Evolutionary conservation across 805 yeast species (phyloP).

Genomic region (Lachancea lanzarotensis): DNA sequence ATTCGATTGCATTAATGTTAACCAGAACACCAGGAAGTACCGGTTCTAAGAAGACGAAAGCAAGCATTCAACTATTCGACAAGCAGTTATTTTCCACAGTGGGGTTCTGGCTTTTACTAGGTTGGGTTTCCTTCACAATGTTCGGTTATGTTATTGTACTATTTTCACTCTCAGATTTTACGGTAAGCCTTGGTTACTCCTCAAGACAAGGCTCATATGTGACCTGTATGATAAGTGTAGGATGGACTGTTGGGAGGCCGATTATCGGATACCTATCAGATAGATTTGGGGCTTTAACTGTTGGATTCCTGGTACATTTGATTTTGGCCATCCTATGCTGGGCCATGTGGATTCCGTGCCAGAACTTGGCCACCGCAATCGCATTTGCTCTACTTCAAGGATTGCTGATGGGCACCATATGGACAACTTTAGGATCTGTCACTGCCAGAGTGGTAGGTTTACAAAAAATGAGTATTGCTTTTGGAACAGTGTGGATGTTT

Average conservation of each 20-base stretch:
- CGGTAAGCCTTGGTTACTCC: conserved; percentile 52
- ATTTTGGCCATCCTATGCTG: conserved; percentile 38
- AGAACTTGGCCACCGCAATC: conserved; percentile 49
- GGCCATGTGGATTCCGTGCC: conserved; percentile 53
- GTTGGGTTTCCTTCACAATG: conserved; percentile 43
- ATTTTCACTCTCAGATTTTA: conserved; percentile 53
- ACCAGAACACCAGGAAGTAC: conserved; percentile 34
- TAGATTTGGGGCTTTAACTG: conserved; percentile 44
- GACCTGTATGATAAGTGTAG: conserved; percentile 54
- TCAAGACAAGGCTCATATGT: conserved; percentile 49
- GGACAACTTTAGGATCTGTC: conserved; percentile 48
- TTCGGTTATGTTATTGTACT: conserved; percentile 52
- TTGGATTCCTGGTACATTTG: conserved; percentile 35
- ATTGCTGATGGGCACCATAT: conserved; percentile 52
- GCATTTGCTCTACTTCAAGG: conserved; percentile 50
- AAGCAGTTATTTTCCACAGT: conserved; percentile 32
- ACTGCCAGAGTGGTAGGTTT: conserved; percentile 49
- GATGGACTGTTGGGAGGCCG: conserved; percentile 52
- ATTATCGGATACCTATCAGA: conserved; percentile 46
- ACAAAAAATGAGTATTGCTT: conserved; percentile 42
- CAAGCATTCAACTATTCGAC: too few species aligned
- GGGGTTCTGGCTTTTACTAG: conserved; percentile 38
- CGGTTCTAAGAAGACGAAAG: neutral
- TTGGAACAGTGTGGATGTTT: conserved; percentile 48
- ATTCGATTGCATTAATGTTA: conserved; percentile 25